Base-by-base conservation (phyloP, 331 rosid genomes). In the Quercus tomentella region DNA sequence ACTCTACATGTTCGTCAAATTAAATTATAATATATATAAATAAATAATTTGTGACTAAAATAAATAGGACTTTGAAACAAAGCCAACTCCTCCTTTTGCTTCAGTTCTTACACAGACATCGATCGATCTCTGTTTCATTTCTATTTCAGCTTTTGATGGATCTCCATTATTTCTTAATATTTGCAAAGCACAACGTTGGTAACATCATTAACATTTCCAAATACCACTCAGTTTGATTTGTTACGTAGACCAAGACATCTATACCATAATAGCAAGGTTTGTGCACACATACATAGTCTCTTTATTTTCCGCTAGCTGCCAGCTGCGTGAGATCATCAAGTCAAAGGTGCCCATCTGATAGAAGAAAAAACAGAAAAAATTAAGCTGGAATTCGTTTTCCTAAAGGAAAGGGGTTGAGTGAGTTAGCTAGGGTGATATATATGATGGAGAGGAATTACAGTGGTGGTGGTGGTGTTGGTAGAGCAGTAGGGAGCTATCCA, bases 401-500 rank as follows among this genome's bases (percentile, higher is more conserved):
- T 15, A 49, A 18, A 31, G 55, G 72, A 49, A 31, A 30, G 55
- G 73, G 30, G 26, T 31, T 54, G 6, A 37, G 69, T 6, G 54
- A 23, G 30, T 17, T 58, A 4, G 33, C 33, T 4, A 20, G 14
- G 23, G 52, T 7, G 67, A n/a, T 66, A 33, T 33, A 28, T 66
- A 0, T 28, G 69, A 92, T 92, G 93, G 94, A 86, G 76, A 84
- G 83, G 82, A 75, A 57, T 28, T 84, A 73, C 11, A 67, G 55
- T 2, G 66, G 77, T 37, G 11, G 55, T 6, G 65, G 72, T 12
- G 80, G 22, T 2, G 72, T 78, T 22, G 86, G 81, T 8, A 37
- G 45, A 37, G 45, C 43, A 73, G 65, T 71, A 63, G 85, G 80
- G 58, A 66, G 69, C 58, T 86, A 49, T 58, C 82, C 71, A 61